These are phyloP conservation scores for Chaetomium globosum DNA, from an alignment of 2,329 filamentous ascomycete species.

Conservation along the genomic window DNA sequence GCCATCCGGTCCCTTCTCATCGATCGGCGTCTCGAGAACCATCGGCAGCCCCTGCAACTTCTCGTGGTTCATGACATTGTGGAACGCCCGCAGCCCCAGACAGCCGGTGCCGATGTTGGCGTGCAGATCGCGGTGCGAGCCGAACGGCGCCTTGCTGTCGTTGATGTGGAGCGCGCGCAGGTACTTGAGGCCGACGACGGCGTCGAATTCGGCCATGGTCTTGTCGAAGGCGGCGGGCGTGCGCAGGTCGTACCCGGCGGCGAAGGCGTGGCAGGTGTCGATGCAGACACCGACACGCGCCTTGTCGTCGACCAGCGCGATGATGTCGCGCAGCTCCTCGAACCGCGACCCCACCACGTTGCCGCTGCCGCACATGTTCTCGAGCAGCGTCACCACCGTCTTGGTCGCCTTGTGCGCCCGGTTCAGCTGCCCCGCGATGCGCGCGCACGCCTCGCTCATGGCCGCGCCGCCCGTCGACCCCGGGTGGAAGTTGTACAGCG, in stretches of 20 bases:
- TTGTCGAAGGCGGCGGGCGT: conserved; percentile 70
- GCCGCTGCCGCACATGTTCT: conserved; percentile 92
- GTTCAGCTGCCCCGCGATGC: conserved; percentile 83
- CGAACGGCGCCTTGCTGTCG: conserved; percentile 88
- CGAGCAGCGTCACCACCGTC: conserved; percentile 78
- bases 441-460: conserved; percentile 68
- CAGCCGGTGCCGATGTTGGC: conserved; percentile 97
- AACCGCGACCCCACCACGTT: conserved; percentile 86
- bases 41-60: conserved; percentile 79
- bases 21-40: conserved; percentile 95
- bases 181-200: conserved; percentile 74
- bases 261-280: conserved; percentile 96
- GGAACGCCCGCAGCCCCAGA: conserved; percentile 85
- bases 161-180: conserved; percentile 89
- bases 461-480: conserved; percentile 74
- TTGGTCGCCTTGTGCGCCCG: conserved; percentile 75
- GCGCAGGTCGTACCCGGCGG: conserved; percentile 87
- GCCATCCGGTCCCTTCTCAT: conserved; percentile 66
- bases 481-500: conserved; percentile 97
- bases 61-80: conserved; percentile 83
- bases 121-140: conserved; percentile 82
- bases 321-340: conserved; percentile 83
- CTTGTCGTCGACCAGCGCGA: conserved; percentile 78
- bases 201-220: conserved; percentile 76
- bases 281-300: conserved; percentile 87